Evolutionary conservation across 371 early-diverging fungal genomes (phyloP).

Genomic region (Actinomortierella ambigua): DNA sequence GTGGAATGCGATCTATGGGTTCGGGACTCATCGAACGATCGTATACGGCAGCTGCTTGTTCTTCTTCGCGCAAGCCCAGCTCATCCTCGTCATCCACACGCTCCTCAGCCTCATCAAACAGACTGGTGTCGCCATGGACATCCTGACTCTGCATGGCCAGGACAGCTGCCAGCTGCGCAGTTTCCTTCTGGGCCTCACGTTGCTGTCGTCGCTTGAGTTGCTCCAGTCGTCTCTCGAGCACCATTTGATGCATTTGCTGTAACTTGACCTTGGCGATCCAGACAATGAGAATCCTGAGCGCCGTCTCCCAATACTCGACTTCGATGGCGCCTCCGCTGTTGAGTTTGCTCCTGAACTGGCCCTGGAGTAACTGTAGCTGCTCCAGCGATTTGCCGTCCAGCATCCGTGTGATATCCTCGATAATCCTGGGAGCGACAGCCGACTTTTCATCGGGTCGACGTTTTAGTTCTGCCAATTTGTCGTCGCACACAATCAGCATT

Average conservation of each 20-base stretch:
- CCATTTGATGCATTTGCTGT: conserved; percentile 73
- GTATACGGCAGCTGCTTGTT: conserved; percentile 46
- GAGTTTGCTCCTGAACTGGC: conserved; percentile 77
- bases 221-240: conserved; percentile 72
- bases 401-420: conserved; percentile 71
- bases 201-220: conserved; percentile 68
- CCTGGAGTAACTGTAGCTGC: conserved; percentile 73
- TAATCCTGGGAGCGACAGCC: conserved; percentile 50
- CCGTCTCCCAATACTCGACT: conserved; percentile 94
- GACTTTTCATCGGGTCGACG: conserved; percentile 20
- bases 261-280: conserved; percentile 81
- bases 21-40: conserved; percentile 72
- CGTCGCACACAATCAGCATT: conserved; percentile 83
- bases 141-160: conserved; percentile 57
- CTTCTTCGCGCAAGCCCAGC: conserved; percentile 16
- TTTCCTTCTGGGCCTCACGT: conserved; percentile 71
- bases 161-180: conserved; percentile 67
- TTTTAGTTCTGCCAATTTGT: conserved; percentile 61
- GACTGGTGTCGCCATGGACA: conserved; percentile 48
- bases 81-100: conserved; percentile 54
- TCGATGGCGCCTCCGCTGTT: conserved; percentile 76
- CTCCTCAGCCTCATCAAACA: conserved; percentile 34
- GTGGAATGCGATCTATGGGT: conserved; percentile 50
- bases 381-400: conserved; percentile 74
- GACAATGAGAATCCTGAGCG: conserved; percentile 76